Conservation (phyloP, 371 early-diverging fungal genomes). For the Mortierella sp. region DNA sequence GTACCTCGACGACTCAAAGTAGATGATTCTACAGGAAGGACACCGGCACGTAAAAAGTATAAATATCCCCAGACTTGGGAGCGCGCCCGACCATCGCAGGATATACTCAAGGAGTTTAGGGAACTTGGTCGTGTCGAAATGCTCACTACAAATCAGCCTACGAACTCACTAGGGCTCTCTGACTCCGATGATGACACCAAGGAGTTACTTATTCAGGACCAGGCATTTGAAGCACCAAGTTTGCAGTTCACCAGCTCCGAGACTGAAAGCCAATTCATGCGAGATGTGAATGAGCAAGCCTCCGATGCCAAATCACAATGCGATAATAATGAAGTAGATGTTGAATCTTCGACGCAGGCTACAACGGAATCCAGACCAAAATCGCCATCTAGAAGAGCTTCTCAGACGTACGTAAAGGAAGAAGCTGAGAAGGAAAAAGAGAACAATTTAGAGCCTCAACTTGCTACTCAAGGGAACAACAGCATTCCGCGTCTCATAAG, state of each 20-base stretch:
- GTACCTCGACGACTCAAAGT: conserved; percentile 36
- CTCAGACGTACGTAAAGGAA: conserved; percentile 9
- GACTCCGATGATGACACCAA: conserved; percentile 13
- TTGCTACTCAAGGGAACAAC: not conserved
- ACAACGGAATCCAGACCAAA: not conserved
- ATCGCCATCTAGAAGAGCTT: conserved; percentile 14
- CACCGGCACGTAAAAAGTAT: conserved; percentile 37
- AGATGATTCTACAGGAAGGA: conserved; percentile 45
- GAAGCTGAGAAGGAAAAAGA: conserved; percentile 33
- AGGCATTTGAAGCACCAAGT: not conserved
- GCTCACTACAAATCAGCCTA: conserved; percentile 18
- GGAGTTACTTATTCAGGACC: not conserved
- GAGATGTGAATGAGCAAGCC: not conserved
- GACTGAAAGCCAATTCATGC: not conserved
- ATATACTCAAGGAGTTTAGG: conserved; percentile 43
- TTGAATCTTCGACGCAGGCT: not conserved
- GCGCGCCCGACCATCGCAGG: conserved; percentile 35
- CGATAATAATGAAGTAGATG: not conserved
- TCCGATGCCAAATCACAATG: not conserved
- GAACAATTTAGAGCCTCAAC: conserved; percentile 7
- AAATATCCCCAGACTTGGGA: conserved; percentile 39
- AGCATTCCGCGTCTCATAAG: conserved; percentile 5
- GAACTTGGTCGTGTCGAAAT: conserved; percentile 38
- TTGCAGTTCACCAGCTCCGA: not conserved
- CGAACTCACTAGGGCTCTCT: conserved; percentile 7